Conservation (phyloP, 768 basidiomycete genomes). For the Pholiota molesta region DNA sequence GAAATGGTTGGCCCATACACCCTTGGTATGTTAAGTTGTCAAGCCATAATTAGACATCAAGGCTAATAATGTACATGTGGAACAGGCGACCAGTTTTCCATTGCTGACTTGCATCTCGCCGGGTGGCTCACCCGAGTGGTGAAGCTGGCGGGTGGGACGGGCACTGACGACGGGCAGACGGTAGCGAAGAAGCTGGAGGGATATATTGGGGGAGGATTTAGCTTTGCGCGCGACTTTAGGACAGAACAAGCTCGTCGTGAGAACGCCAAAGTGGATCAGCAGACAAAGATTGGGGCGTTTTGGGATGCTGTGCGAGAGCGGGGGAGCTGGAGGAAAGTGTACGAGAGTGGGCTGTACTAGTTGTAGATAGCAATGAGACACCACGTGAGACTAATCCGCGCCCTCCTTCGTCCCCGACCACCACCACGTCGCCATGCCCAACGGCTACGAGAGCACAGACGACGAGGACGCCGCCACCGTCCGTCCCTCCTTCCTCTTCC, state of each 20-base stretch:
- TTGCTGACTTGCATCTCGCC: constrained; percentile 81
- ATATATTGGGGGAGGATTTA: constrained; percentile 49
- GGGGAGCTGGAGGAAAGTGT: constrained; percentile 75
- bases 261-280: constrained; percentile 34
- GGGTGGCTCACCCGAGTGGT: constrained; percentile 74
- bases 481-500: constrained; percentile 29
- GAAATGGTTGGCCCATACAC: constrained; percentile 66
- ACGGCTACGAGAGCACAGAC: constrained; percentile 48
- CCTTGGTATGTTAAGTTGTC: constrained; percentile 55
- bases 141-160: constrained; percentile 55
- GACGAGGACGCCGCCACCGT: constrained; percentile 40
- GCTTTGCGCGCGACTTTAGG: constrained; percentile 45
- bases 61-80: background rate
- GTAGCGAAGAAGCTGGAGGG: constrained; percentile 55
- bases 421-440: constrained; percentile 43
- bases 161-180: constrained; percentile 51
- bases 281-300: constrained; percentile 66
- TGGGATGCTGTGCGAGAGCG: constrained; percentile 72
- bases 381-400: background rate
- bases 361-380: background rate
- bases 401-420: constrained; percentile 11
- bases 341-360: constrained; percentile 48
- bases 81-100: constrained; percentile 79
- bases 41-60: background rate
- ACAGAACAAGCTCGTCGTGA: constrained; percentile 33